A percentile compares a stretch with the other conserved stretches of the same genome.
These are phyloP conservation scores for Amoeboaphelidium protococcarum DNA, from an alignment of 371 early-diverging fungal genomes.

Conservation along the genomic window DNA sequence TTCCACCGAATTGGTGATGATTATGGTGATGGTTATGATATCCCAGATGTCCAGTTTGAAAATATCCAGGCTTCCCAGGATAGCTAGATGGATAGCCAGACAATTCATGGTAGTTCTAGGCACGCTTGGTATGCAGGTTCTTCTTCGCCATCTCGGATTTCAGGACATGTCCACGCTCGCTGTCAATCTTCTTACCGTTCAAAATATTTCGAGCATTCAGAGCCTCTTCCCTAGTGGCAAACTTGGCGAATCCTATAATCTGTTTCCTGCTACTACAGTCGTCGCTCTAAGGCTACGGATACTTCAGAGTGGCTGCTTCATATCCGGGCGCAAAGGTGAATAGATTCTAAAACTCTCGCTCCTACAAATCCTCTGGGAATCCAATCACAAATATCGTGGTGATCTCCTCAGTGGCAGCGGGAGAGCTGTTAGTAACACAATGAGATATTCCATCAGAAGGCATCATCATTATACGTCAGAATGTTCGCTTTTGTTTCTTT, in stretches of 20 bases:
- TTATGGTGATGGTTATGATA: background rate
- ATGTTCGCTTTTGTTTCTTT: too few species aligned
- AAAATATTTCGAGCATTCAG: conserved; percentile 58
- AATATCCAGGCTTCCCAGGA: background rate
- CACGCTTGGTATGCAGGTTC: conserved; percentile 42
- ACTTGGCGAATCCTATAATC: conserved; percentile 72
- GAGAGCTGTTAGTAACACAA: too few species aligned
- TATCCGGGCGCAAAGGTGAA: conserved; percentile 82
- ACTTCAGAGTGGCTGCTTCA: conserved; percentile 75
- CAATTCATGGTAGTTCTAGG: background rate
- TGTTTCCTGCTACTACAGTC: background rate
- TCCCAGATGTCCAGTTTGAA: background rate
- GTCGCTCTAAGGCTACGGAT: conserved; percentile 14
- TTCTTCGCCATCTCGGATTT: conserved; percentile 92
- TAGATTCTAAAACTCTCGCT: conserved; percentile 92
- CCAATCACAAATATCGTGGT: conserved; percentile 91
- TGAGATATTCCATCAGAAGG: too few species aligned
- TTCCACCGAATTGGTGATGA: too few species aligned
- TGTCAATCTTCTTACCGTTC: conserved; percentile 31
- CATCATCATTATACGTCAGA: too few species aligned
- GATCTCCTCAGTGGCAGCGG: conserved; percentile 19
- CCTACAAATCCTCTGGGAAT: conserved; percentile 86
- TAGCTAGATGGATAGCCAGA: background rate
- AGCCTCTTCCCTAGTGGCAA: conserved; percentile 55
- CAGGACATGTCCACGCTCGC: conserved; percentile 17